Base-by-base conservation (phyloP, 495 filamentous ascomycete species). In the Penicillium soppii region DNA sequence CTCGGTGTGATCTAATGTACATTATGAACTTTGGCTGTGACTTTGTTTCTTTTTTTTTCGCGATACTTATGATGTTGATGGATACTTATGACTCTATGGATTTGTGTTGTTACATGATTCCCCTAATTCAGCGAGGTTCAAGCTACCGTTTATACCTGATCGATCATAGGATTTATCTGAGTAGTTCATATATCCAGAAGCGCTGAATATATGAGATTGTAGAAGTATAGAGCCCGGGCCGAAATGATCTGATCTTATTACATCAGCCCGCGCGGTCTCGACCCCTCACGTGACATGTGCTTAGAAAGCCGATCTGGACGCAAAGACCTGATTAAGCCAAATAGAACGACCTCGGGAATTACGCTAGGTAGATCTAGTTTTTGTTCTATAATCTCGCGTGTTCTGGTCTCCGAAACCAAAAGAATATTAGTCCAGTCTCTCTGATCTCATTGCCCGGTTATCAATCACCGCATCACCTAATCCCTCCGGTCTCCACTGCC, bases 1-100 rank as follows among this genome's bases (percentile, higher is more conserved):
- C 66, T 74, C 57, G 66, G 72, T 5, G 50, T 69, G 35, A 56
- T 65, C 25, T 67, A 47, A 61, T 58, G 52, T 61, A 60, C 41
- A 57, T 33, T 59, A 59, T 39, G 21, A 27, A 43, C 1, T n/a
- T 35, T 19, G 12, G 50, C 22, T 43, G 37, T 43, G 48, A 38
- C 25, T 22, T 38, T 38, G 8, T 38, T 10, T 32, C 23, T 32
- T 57, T 15, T 30, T 15, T 33, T 32, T 33, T 57, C 46, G 23
- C 26, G 42, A 32, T 49, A 39, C 43, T 33, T 22, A 52, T 49
- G 47, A 52, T 44, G 45, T 26, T 25, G 33, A 25, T 42, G 26
- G 22, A 48, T 53, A n/a, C 44, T 27, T 41, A 37, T 35, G 37
- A 52, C 25, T 45, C 23, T 5, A 30, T 13, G n/a, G 1, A 25